phyloP scores from a whole-genome alignment of 2,329 filamentous ascomycete species.

The Aspergillus sp. region DNA sequence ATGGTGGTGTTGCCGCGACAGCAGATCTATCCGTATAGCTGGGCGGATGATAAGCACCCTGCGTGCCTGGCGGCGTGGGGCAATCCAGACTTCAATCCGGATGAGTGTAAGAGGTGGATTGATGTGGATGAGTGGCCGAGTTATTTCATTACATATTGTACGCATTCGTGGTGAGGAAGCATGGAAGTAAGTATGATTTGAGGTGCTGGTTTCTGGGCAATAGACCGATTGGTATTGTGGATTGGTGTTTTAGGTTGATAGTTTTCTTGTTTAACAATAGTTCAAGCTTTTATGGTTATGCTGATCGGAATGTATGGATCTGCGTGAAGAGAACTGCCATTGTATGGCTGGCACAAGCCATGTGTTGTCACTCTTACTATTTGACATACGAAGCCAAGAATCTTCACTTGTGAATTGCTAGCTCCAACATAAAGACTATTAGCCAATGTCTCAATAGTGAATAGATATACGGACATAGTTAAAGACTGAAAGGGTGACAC shows the following conservation, averaged over 20 bases:
- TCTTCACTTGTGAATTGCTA: too few relatives aligned
- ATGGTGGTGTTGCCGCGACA: conserved; percentile 20
- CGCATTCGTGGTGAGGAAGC: conserved; percentile 22
- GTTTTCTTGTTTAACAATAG: too few relatives aligned
- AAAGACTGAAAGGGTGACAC: too few relatives aligned
- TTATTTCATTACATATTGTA: conserved; percentile 28
- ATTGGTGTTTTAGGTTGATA: neutral
- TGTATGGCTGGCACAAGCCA: too few relatives aligned
- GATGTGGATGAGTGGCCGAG: conserved; percentile 26
- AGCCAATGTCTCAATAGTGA: too few relatives aligned
- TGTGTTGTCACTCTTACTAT: too few relatives aligned
- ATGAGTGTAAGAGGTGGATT: conserved; percentile 21
- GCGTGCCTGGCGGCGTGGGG: conserved; percentile 18
- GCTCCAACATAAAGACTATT: too few relatives aligned
- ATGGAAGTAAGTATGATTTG: neutral
- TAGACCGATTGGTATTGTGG: neutral
- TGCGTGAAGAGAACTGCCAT: too few relatives aligned
- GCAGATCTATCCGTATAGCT: conserved; percentile 25
- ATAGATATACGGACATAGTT: too few relatives aligned
- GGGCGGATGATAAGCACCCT: conserved; percentile 19
- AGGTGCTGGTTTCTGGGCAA: neutral
- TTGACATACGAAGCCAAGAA: too few relatives aligned
- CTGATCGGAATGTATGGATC: too few relatives aligned
- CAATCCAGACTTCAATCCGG: conserved; percentile 22
- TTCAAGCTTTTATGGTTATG: too few relatives aligned